Conservation (phyloP, 164 flowering plant genomes). For the Liquidambar formosana region DNA sequence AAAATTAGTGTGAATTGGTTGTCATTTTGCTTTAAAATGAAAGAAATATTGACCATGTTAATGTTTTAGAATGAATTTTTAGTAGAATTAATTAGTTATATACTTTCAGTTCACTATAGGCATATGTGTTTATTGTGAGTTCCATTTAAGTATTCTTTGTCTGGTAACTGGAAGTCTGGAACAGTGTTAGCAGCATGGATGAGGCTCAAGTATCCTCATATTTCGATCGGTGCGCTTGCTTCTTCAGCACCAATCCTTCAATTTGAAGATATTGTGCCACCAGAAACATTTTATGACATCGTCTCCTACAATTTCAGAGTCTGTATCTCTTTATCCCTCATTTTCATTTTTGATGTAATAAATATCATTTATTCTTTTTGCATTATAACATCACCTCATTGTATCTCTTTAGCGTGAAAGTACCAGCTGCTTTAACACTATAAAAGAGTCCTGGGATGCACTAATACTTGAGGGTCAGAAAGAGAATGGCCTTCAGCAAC, state of each 20-base stretch:
- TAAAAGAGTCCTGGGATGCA: slow-evolving; percentile 75
- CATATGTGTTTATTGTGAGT: neutral
- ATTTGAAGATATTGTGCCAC: slow-evolving; percentile 80
- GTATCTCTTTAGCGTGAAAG: slow-evolving; percentile 64
- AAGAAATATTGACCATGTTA: neutral
- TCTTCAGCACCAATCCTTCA: slow-evolving; percentile 94
- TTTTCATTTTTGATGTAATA: neutral
- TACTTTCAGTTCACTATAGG: too few relatives aligned
- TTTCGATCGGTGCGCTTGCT: slow-evolving; percentile 87
- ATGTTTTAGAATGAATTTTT: neutral
- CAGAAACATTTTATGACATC: slow-evolving; percentile 73
- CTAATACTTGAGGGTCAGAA: slow-evolving; percentile 47
- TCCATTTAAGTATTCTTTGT: slow-evolving; percentile 5
- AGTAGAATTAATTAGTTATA: neutral
- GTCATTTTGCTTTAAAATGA: neutral
- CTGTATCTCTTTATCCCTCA: neutral
- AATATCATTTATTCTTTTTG: slow-evolving; percentile 5
- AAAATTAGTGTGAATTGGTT: neutral
- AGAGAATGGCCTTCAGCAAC: slow-evolving; percentile 50
- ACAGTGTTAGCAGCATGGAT: slow-evolving; percentile 97
- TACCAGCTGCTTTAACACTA: slow-evolving; percentile 65
- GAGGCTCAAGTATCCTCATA: slow-evolving; percentile 92
- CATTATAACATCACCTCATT: neutral
- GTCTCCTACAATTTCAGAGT: slow-evolving; percentile 78
- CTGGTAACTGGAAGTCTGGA: slow-evolving; percentile 14